Evolutionary conservation across 106 monocot species (phyloP).

Genomic region (Chionographis japonica): DNA sequence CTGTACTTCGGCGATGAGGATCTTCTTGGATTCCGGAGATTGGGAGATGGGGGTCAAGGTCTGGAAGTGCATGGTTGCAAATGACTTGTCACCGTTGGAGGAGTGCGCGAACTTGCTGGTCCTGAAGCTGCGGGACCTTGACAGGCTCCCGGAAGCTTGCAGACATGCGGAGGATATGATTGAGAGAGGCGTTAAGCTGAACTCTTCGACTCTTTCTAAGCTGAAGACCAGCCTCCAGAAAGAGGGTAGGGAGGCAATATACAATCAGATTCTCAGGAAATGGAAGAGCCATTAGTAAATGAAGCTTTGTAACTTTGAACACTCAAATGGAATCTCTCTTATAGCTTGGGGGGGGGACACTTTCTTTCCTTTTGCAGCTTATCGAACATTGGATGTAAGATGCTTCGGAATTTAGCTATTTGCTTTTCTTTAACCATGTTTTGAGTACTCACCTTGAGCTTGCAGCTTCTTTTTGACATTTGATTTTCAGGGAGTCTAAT

Average conservation of each 20-base stretch:
- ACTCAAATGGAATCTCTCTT: no score
- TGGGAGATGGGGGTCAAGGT: conserved; percentile 33
- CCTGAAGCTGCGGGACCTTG: conserved; percentile 12
- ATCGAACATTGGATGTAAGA: no score
- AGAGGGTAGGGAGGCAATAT: conserved; percentile 41
- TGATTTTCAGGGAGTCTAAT: no score
- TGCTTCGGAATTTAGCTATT: no score
- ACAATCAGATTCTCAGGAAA: conserved; percentile 53
- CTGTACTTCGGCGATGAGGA: conserved; percentile 25
- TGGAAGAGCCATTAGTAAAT: conserved; percentile 55
- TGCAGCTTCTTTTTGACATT: no score
- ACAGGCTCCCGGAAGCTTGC: conserved; percentile 71
- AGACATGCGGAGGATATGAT: conserved; percentile 72
- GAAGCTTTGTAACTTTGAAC: not conserved
- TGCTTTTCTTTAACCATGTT: no score
- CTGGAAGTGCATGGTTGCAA: conserved; percentile 58
- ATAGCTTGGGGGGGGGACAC: no score
- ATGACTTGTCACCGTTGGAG: conserved; percentile 36
- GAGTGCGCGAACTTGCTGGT: conserved; percentile 56
- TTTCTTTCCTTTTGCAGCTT: no score
- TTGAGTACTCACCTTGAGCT: no score
- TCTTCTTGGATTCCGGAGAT: conserved; percentile 34
- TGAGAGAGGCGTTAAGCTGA: conserved; percentile 65
- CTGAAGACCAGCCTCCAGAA: conserved; percentile 45
- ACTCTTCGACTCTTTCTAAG: conserved; percentile 54